These are phyloP conservation scores for Naganishia randhawae DNA, from an alignment of 768 basidiomycete genomes.

Conservation along the genomic window DNA sequence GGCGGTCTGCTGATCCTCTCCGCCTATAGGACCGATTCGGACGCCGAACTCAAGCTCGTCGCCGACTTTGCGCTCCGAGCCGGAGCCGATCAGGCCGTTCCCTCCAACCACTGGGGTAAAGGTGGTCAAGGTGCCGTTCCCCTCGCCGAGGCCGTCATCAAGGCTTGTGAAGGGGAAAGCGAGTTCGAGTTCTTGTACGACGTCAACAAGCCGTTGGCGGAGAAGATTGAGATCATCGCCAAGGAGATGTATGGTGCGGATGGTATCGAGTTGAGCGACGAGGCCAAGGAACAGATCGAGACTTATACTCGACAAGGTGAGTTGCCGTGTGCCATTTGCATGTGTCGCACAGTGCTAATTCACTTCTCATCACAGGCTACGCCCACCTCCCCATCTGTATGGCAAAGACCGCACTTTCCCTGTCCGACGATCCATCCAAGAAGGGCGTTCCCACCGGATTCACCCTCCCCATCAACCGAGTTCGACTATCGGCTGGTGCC, in stretches of 20 bases:
- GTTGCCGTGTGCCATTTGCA: background rate
- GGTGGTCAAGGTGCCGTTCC: slow-evolving; percentile 85
- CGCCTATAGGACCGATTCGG: slow-evolving; percentile 69
- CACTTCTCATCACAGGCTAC: slow-evolving; percentile 30
- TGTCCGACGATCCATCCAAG: slow-evolving; percentile 86
- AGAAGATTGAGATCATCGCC: slow-evolving; percentile 82
- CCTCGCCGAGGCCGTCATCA: slow-evolving; percentile 87
- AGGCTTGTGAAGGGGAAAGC: slow-evolving; percentile 71
- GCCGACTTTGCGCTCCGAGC: slow-evolving; percentile 72
- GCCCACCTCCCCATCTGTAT: slow-evolving; percentile 68
- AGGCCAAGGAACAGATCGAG: slow-evolving; percentile 78
- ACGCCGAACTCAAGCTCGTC: slow-evolving; percentile 81
- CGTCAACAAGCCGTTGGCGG: slow-evolving; percentile 71
- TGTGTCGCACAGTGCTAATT: background rate
- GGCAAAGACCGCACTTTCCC: slow-evolving; percentile 97
- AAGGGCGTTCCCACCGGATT: slow-evolving; percentile 91
- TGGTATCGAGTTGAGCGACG: slow-evolving; percentile 78
- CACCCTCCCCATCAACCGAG: slow-evolving; percentile 82
- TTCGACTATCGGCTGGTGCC: slow-evolving; percentile 84
- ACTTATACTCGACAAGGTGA: slow-evolving; percentile 90
- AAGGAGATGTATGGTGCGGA: slow-evolving; percentile 92
- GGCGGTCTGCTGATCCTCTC: background rate
- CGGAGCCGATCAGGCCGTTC: slow-evolving; percentile 90
- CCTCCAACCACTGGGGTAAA: slow-evolving; percentile 96
- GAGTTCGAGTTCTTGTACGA: slow-evolving; percentile 90